phyloP scores from a whole-genome alignment of 1,139 yeast genomes.

The Hyphopichia burtonii region DNA sequence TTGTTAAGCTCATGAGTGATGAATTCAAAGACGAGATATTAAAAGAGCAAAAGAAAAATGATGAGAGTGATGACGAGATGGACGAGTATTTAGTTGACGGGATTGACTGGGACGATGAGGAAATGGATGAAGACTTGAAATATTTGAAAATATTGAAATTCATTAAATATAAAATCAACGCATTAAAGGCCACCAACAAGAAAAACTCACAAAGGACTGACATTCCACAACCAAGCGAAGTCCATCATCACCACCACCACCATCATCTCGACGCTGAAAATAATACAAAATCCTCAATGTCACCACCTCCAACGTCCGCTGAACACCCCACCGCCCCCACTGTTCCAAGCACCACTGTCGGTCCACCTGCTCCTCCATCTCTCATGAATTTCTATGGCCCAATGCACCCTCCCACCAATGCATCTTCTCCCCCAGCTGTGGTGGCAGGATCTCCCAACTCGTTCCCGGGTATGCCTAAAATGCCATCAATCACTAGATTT shows the following conservation, averaged over 20 bases:
- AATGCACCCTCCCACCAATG: not conserved
- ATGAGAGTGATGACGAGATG: conserved; percentile 29
- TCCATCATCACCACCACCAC: conserved; percentile 6
- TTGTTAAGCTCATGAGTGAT: conserved; percentile 39
- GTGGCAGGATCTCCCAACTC: conserved; percentile 3
- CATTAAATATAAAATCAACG: conserved; percentile 36
- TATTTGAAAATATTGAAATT: conserved; percentile 44
- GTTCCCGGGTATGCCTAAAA: conserved; percentile 14
- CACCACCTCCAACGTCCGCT: too few species aligned
- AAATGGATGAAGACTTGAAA: conserved; percentile 50
- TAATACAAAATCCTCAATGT: too few species aligned
- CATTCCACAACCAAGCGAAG: conserved; percentile 5
- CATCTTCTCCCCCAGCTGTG: not conserved
- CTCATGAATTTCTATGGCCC: conserved; percentile 8
- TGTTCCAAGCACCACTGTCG: too few species aligned
- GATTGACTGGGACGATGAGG: conserved; percentile 52
- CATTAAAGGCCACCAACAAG: not conserved
- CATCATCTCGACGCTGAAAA: not conserved
- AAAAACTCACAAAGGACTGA: not conserved
- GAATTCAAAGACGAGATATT: conserved; percentile 41
- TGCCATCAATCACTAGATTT: conserved; percentile 28
- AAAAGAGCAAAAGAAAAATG: conserved; percentile 27
- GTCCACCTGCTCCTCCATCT: conserved; percentile 2
- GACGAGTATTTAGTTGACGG: conserved; percentile 19
- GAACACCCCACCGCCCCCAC: too few species aligned